phyloP scores from a whole-genome alignment of 2,329 filamentous ascomycete genomes.

The Colletotrichum destructivum region DNA sequence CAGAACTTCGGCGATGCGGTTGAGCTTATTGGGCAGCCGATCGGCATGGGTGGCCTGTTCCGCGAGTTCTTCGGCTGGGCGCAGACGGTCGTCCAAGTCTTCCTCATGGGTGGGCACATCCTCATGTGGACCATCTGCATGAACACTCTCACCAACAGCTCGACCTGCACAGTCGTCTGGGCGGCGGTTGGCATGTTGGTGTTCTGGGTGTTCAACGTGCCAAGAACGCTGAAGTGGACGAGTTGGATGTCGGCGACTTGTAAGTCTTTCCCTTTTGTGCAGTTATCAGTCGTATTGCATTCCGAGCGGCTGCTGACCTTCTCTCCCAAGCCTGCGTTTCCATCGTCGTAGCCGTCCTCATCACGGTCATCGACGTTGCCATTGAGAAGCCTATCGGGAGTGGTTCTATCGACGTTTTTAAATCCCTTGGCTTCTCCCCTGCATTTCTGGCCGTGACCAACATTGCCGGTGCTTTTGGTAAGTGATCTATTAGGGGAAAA shows the following conservation, averaged over 20 bases:
- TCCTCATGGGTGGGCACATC: slow-evolving; percentile 78
- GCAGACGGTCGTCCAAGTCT: slow-evolving; percentile 75
- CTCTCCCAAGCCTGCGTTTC: slow-evolving; percentile 65
- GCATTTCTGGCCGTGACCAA: slow-evolving; percentile 73
- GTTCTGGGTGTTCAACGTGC: slow-evolving; percentile 72
- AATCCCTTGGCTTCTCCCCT: slow-evolving; percentile 61
- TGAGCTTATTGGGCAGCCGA: slow-evolving; percentile 64
- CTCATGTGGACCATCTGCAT: slow-evolving; percentile 78
- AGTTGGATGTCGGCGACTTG: slow-evolving; percentile 74
- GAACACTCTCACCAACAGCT: slow-evolving; percentile 73
- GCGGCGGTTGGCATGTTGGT: slow-evolving; percentile 71
- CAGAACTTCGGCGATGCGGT: slow-evolving; percentile 77
- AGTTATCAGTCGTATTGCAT: too few species aligned
- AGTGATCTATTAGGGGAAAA: slow-evolving; percentile 20
- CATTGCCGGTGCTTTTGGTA: slow-evolving; percentile 76
- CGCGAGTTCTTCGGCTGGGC: slow-evolving; percentile 72
- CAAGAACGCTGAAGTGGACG: slow-evolving; percentile 74
- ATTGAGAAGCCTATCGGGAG: slow-evolving; percentile 59
- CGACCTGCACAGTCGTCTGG: slow-evolving; percentile 75
- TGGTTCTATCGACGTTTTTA: slow-evolving; percentile 51
- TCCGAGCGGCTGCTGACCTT: neutral
- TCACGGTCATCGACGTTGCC: slow-evolving; percentile 76
- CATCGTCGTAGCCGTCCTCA: slow-evolving; percentile 73
- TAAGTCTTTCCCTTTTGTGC: slow-evolving; percentile 41
- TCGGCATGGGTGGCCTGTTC: slow-evolving; percentile 66